Percentiles rank a stretch among this genome's conserved stretches.
Conservation (phyloP, 345 rosid genomes). For the Melastoma malabathricum region DNA sequence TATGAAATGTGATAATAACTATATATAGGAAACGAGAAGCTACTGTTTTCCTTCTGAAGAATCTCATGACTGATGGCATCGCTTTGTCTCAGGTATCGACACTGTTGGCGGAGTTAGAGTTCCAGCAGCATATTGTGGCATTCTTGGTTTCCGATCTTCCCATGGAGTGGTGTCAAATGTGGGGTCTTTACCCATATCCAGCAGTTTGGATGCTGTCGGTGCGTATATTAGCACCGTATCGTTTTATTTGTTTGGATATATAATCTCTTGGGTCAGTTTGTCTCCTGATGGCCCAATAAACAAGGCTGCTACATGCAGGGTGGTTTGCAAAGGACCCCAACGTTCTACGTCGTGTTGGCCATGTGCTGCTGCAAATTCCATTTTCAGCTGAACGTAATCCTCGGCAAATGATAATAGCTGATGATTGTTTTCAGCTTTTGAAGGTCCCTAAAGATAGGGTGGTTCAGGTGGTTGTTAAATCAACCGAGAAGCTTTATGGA, state of each 20-base stretch:
- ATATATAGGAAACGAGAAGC: conserved; percentile 2
- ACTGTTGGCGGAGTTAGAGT: conserved; percentile 86
- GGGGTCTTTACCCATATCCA: conserved; percentile 53
- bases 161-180: conserved; percentile 48
- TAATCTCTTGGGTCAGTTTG: too few relatives aligned
- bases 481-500: conserved; percentile 82
- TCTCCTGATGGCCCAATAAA: too few relatives aligned
- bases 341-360: conserved; percentile 69
- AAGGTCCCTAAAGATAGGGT: conserved; percentile 61
- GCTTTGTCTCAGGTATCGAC: conserved; percentile 51
- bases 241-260: too few relatives aligned
- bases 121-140: conserved; percentile 76
- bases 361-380: conserved; percentile 80
- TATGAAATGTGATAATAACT: background rate
- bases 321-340: conserved; percentile 88
- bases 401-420: conserved; percentile 75
- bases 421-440: conserved; percentile 70
- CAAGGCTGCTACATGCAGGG: conserved; percentile 31
- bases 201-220: conserved; percentile 87
- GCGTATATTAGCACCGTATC: conserved; percentile 10
- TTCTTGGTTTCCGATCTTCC: conserved; percentile 77
- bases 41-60: background rate
- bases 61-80: too few relatives aligned
- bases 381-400: conserved; percentile 69
- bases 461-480: conserved; percentile 54